Base-by-base conservation (phyloP, 106 monocot species). In the Platanthera zijinensis region DNA sequence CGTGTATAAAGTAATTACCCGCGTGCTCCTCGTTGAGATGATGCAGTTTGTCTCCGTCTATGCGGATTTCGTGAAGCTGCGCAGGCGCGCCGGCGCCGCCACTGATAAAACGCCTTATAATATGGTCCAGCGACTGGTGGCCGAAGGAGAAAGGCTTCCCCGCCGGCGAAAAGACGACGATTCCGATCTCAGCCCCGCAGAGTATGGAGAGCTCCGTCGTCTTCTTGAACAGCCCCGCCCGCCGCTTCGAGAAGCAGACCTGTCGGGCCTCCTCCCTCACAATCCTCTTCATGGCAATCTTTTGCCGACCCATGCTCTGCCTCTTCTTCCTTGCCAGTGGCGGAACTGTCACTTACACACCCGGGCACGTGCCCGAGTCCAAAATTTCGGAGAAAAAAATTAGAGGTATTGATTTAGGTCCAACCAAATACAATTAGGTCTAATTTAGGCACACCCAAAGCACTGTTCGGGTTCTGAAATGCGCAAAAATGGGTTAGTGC, bases 221-320 rank as follows among this genome's bases (percentile, higher is more conserved):
- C 69, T 78, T 78, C 50, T 78, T 70, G 70, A 78, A 78, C 17
- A 78, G 39, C 11, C 78, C 78, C 8, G 51, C 52, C 17, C 78
- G 68, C 9, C 69, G 68, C 69, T 78, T 78, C 15, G 28, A 69
- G 69, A 78, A 78, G 51, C 78, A 78, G 3, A 78, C 78, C 25
- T 71, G 78, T 19, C 78, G 46, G 7, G 78, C 78, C 45, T 78
- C 78, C 71, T 78, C 78, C 11, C 48, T 48, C 19, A 32, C 78
- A 15, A 78, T 78, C 51, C 51, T 78, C 56, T 78, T 22, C 51
- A 78, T 78, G 3, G 53, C 78, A 0, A 78, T 78, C 71, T 78
- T 78, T 22, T 78, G 52, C 18, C 71, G 50, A 0, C 78, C 78
- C 32, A 61, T 76, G 10, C 76, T 76, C 62, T 59, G 76, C 61